Base-by-base conservation (phyloP, 2,329 filamentous ascomycete genomes). In the Incumbomyces delicatus region DNA sequence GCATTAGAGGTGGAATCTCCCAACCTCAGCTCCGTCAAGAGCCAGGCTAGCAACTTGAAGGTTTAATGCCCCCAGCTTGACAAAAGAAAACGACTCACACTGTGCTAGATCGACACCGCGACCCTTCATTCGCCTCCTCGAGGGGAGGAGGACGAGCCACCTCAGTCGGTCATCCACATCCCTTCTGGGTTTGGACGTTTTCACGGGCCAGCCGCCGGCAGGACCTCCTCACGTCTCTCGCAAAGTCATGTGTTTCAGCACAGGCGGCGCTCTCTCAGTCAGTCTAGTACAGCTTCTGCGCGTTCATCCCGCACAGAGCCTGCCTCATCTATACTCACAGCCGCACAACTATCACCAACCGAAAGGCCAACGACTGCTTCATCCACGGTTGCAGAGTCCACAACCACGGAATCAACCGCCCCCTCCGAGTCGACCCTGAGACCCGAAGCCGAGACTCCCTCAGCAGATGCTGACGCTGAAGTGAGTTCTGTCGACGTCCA, bases 141-240 rank as follows among this genome's bases (percentile, higher is more conserved):
- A 6, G 57, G 63, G 18, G 81, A 80, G 51, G 87, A 94, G 54
- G 87, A 89, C 46, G 66, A 68, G 43, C 61, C 66, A 55, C 83
- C 87, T 18, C 76, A 87, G 44, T 95, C 89, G 1, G 89, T 94
- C 46, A 95, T 95, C 56, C 89, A 95, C 71, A 87, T 86, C 13
- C 88, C 89, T 0, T 75, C 87, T 53, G 86, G 83, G 51, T 95
- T 92, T 64, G 76, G 79, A 47, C 78, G 78, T 56, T 94, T 92
- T 14, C 32, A 45, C 14, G n/a, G 5, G 18, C 14, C 5, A 5
- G 63, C 61, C 77, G 62, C 35, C 38, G 29, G 12, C 44, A 44
- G 44, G 27, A 17, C 20, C 12, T 16, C 31, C 22, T 38, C 40
- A 16, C 46, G 20, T 11, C n/a, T 41, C 5, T 41, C 39, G 13